phyloP scores from a whole-genome alignment of 2,329 filamentous ascomycete genomes.

The Colletotrichum ledebouriae region DNA sequence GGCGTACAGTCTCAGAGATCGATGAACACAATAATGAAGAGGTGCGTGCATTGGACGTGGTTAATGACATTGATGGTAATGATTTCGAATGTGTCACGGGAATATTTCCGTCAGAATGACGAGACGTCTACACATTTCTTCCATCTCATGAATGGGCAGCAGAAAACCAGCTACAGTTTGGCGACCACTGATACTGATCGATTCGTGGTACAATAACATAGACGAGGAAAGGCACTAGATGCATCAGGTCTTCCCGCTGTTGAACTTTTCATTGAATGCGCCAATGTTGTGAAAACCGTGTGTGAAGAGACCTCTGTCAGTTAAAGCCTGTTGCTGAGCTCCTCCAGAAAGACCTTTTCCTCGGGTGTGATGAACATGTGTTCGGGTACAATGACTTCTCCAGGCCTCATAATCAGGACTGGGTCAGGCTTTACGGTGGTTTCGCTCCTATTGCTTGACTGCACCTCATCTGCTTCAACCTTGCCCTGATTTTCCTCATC shows the following conservation, averaged over 20 bases:
- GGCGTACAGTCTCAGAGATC: slow-evolving; percentile 3
- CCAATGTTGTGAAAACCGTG: not conserved
- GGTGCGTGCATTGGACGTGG: slow-evolving; percentile 15
- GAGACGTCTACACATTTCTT: not conserved
- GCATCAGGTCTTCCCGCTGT: not conserved
- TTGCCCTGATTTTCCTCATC: slow-evolving; percentile 22
- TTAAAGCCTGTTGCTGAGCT: slow-evolving; percentile 52
- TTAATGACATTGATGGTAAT: slow-evolving; percentile 35
- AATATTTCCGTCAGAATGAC: not conserved
- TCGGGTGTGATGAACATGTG: slow-evolving; percentile 55
- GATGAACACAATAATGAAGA: slow-evolving; percentile 28
- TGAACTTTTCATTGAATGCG: not conserved
- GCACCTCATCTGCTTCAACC: not conserved
- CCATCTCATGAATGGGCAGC: not conserved
- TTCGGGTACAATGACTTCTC: slow-evolving; percentile 52
- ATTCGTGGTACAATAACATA: slow-evolving; percentile 5
- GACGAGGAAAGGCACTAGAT: slow-evolving; percentile 5
- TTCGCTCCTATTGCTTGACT: slow-evolving; percentile 23
- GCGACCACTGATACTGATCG: not conserved
- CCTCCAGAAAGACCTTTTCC: slow-evolving; percentile 53
- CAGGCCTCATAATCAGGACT: slow-evolving; percentile 54
- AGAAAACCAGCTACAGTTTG: not conserved
- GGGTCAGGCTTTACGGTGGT: slow-evolving; percentile 36
- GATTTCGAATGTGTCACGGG: slow-evolving; percentile 13
- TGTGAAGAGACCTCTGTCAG: no score